phyloP scores from a whole-genome alignment of 2,329 filamentous ascomycete genomes.

The Diaporthe destruens region DNA sequence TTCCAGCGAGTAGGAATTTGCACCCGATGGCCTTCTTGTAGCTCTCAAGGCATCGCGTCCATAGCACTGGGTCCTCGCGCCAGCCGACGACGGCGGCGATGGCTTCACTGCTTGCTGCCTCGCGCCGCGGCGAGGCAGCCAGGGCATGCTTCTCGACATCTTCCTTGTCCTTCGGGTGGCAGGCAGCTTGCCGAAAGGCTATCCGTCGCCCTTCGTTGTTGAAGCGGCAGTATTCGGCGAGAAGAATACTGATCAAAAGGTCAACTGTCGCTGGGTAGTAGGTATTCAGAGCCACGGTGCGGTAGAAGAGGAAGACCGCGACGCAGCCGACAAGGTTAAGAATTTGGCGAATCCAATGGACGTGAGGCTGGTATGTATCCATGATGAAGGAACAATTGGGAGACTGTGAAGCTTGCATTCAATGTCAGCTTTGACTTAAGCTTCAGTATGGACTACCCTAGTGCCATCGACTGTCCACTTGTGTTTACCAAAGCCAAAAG shows the following conservation, averaged over 20 bases:
- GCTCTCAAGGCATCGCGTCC: constrained; percentile 47
- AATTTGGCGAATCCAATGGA: constrained; percentile 43
- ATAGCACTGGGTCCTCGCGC: constrained; percentile 49
- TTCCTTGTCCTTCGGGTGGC: constrained; percentile 29
- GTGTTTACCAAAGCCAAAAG: neutral
- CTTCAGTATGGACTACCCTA: neutral
- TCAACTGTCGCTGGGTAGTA: constrained; percentile 47
- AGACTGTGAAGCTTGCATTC: neutral
- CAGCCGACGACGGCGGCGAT: constrained; percentile 48
- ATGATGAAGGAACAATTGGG: neutral
- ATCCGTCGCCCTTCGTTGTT: constrained; percentile 46
- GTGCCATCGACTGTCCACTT: neutral
- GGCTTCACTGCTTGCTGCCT: constrained; percentile 42
- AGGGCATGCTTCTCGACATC: constrained; percentile 43
- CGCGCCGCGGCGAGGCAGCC: neutral
- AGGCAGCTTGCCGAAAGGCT: constrained; percentile 33
- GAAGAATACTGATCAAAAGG: constrained; percentile 47
- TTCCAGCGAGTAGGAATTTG: constrained; percentile 47
- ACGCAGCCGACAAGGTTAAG: constrained; percentile 48
- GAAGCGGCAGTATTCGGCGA: constrained; percentile 48
- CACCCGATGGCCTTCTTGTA: constrained; percentile 47
- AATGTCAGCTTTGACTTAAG: neutral
- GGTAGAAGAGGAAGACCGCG: constrained; percentile 45
- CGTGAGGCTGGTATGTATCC: neutral
- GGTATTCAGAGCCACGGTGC: constrained; percentile 44